Evolutionary conservation across 768 basidiomycete species (phyloP).

Genomic region (Gymnopilus dilepis): DNA sequence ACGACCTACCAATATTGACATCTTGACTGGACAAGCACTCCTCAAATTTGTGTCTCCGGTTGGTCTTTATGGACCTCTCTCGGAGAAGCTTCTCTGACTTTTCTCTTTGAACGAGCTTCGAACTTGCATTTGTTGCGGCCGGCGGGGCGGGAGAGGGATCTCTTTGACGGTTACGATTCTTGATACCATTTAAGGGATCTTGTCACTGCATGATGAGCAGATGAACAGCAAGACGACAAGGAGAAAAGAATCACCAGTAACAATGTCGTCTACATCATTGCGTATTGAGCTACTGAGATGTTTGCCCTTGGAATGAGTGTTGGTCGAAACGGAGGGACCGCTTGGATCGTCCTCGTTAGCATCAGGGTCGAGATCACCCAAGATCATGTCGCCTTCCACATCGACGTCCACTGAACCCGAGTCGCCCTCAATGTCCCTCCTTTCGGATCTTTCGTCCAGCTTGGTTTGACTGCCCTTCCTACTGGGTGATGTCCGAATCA

Average conservation of each 20-base stretch:
- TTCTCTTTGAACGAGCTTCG: conserved; percentile 39
- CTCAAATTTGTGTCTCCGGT: conserved; percentile 80
- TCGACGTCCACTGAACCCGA: conserved; percentile 57
- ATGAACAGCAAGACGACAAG: conserved; percentile 20
- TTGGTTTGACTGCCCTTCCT: conserved; percentile 26
- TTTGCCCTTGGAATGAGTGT: conserved; percentile 45
- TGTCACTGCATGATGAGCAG: conserved; percentile 28
- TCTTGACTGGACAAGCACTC: conserved; percentile 78
- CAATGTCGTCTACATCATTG: conserved; percentile 73
- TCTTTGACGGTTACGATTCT: conserved; percentile 45
- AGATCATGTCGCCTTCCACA: conserved; percentile 76
- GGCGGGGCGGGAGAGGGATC: conserved; percentile 38
- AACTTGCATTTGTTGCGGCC: conserved; percentile 28
- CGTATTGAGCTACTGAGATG: conserved; percentile 57
- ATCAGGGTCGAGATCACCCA: conserved; percentile 77
- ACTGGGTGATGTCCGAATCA: conserved; percentile 54
- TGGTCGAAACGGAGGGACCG: conserved; percentile 30
- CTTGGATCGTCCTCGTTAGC: conserved; percentile 30
- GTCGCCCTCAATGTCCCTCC: conserved; percentile 24
- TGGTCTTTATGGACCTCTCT: conserved; percentile 79
- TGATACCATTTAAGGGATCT: conserved; percentile 68
- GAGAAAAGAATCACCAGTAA: conserved; percentile 63
- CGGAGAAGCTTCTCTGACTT: conserved; percentile 67
- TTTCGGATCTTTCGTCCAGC: conserved; percentile 19
- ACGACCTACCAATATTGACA: conserved; percentile 76